These are phyloP conservation scores for Geranomyces michiganensis DNA, from an alignment of 192 early-diverging fungal species.

Conservation along the genomic window DNA sequence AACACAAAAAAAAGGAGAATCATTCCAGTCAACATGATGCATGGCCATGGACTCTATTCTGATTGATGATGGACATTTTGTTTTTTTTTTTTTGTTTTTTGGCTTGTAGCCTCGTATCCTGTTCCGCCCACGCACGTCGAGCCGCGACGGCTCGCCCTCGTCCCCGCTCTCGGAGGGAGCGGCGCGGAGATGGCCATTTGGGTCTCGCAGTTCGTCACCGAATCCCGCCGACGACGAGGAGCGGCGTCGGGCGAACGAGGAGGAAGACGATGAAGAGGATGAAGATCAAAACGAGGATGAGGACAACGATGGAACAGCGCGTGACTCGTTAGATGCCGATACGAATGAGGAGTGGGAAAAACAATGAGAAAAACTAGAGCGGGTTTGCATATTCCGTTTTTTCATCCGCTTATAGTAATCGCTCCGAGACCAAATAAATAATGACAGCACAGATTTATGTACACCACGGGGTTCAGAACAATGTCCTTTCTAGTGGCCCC, in stretches of 20 bases:
- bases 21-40: too few species aligned
- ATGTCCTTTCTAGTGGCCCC: too few species aligned
- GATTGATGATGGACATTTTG: neutral
- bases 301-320: neutral
- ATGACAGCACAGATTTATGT: too few species aligned
- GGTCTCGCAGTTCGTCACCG: neutral
- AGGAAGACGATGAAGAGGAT: conserved; percentile 14
- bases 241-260: conserved; percentile 3
- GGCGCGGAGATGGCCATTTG: conserved; percentile 7
- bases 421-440: too few species aligned
- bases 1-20: neutral
- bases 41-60: neutral
- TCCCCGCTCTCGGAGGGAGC: conserved; percentile 5
- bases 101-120: conserved; percentile 14
- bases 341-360: too few species aligned
- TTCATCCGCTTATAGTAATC: too few species aligned
- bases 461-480: too few species aligned
- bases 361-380: too few species aligned
- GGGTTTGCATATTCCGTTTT: too few species aligned
- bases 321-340: too few species aligned
- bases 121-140: neutral
- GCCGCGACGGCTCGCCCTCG: conserved; percentile 8
- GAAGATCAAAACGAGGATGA: conserved; percentile 3
- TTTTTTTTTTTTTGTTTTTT: too few species aligned
- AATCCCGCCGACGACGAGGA: neutral